Percentiles rank a stretch among this genome's conserved stretches.
These are phyloP conservation scores for Aphanomyces cochlioides DNA, from an alignment of 352 stramenopile genomes.

Conservation along the genomic window DNA sequence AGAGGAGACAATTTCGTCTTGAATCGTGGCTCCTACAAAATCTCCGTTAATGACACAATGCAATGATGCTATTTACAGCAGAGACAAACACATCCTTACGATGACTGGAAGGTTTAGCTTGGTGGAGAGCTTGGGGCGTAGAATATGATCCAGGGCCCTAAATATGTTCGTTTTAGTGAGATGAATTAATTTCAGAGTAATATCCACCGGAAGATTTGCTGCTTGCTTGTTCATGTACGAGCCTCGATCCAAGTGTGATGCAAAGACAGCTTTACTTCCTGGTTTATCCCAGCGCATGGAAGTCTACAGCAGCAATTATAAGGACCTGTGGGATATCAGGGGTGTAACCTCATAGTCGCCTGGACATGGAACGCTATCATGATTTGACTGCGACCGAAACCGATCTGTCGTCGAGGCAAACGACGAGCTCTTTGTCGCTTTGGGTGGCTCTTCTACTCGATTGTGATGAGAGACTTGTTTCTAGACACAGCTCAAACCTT, in stretches of 20 bases:
- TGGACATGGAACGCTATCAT: constrained; percentile 44
- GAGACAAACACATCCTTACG: constrained; percentile 67
- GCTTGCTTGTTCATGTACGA: constrained; percentile 38
- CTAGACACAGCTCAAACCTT: constrained; percentile 1
- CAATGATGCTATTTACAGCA: constrained; percentile 38
- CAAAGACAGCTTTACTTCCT: constrained; percentile 59
- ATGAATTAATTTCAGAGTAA: background rate
- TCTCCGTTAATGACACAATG: background rate
- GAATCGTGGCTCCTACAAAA: constrained; percentile 61
- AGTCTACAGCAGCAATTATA: constrained; percentile 38
- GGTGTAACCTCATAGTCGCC: constrained; percentile 66
- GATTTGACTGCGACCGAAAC: constrained; percentile 39
- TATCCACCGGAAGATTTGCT: no score
- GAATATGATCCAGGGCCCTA: constrained; percentile 66
- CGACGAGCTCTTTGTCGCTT: constrained; percentile 48
- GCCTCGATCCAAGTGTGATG: constrained; percentile 57
- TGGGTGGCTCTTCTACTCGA: background rate
- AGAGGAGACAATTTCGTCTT: constrained; percentile 43
- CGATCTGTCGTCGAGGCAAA: constrained; percentile 65
- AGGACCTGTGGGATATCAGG: background rate
- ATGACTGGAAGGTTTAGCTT: constrained; percentile 60
- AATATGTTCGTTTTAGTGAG: background rate
- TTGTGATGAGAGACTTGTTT: background rate
- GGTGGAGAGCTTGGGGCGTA: constrained; percentile 34
- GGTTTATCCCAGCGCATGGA: constrained; percentile 58